phyloP scores from a whole-genome alignment of 1,139 yeast genomes.

The Pichia sp. region DNA sequence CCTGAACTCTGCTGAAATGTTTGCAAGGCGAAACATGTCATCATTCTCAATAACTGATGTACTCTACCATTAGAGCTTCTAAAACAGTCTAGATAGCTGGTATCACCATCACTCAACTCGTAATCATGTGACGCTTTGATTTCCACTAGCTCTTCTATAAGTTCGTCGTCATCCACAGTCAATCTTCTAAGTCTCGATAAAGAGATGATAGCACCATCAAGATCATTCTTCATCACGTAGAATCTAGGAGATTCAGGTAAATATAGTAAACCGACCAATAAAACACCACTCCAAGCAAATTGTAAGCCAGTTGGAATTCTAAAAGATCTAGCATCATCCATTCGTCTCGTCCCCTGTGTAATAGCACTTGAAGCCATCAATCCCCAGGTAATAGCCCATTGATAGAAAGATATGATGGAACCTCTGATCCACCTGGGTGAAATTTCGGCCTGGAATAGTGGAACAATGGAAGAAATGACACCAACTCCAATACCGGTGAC shows the following conservation, averaged over 20 bases:
- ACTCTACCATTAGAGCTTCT: conserved; percentile 58
- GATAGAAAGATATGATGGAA: conserved; percentile 70
- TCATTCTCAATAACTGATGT: conserved; percentile 55
- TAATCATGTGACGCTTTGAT: conserved; percentile 74
- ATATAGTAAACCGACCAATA: conserved; percentile 57
- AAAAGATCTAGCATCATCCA: conserved; percentile 51
- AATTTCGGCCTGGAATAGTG: conserved; percentile 76
- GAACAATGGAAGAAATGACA: conserved; percentile 55
- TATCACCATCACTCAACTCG: conserved; percentile 56
- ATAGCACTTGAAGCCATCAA: conserved; percentile 67
- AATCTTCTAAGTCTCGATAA: conserved; percentile 28
- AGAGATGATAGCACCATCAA: conserved; percentile 49
- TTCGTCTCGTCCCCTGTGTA: conserved; percentile 62
- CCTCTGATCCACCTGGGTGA: conserved; percentile 78
- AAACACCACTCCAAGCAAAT: conserved; percentile 55
- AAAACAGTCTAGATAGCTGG: conserved; percentile 55
- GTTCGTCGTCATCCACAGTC: conserved; percentile 48
- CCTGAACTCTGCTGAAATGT: conserved; percentile 74
- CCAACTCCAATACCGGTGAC: conserved; percentile 69
- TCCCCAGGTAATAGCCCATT: conserved; percentile 86
- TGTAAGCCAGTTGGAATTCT: conserved; percentile 74
- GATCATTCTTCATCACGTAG: conserved; percentile 54
- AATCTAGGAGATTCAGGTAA: conserved; percentile 74
- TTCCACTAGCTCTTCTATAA: conserved; percentile 69
- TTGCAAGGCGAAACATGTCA: conserved; percentile 64